Evolutionary conservation across 2,329 filamentous ascomycete species (phyloP).

Genomic region (Aspergillus udagawae): DNA sequence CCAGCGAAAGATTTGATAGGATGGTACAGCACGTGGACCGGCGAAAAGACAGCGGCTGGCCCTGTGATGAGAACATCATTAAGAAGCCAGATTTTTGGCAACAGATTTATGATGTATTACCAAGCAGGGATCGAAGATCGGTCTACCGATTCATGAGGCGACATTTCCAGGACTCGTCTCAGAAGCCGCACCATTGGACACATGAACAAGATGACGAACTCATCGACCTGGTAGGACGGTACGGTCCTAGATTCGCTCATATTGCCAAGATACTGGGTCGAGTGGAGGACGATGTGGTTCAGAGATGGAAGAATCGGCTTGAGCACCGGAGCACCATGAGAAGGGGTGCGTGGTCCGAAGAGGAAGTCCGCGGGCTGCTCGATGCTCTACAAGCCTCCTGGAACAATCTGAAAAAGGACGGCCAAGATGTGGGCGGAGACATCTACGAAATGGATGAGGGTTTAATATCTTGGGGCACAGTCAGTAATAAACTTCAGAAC

Average conservation of each 20-base stretch:
- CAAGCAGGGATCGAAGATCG: slow-evolving; percentile 34
- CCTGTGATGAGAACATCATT: slow-evolving; percentile 16
- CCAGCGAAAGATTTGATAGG: slow-evolving; percentile 22
- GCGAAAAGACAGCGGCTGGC: slow-evolving; percentile 19
- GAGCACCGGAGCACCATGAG: slow-evolving; percentile 34
- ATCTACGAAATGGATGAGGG: slow-evolving; percentile 35
- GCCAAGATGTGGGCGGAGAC: slow-evolving; percentile 27
- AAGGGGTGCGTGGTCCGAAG: slow-evolving; percentile 33
- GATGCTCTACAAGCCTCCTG: slow-evolving; percentile 23
- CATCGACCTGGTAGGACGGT: slow-evolving; percentile 22
- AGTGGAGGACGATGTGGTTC: slow-evolving; percentile 39
- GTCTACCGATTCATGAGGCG: slow-evolving; percentile 41
- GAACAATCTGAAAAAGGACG: slow-evolving; percentile 13
- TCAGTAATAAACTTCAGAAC: slow-evolving; percentile 28
- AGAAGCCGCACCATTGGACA: slow-evolving; percentile 38
- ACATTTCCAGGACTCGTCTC: slow-evolving; percentile 37
- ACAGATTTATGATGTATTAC: slow-evolving; percentile 31
- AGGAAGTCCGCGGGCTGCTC: slow-evolving; percentile 29
- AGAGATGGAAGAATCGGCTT: slow-evolving; percentile 42
- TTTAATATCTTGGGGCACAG: slow-evolving; percentile 27
- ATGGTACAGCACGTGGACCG: slow-evolving; percentile 34
- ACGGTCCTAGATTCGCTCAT: slow-evolving; percentile 34
- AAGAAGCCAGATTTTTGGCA: slow-evolving; percentile 35
- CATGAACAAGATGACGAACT: slow-evolving; percentile 40
- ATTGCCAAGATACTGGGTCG: slow-evolving; percentile 38